phyloP scores from a whole-genome alignment of 83 land plant species.

The Larix sibirica region DNA sequence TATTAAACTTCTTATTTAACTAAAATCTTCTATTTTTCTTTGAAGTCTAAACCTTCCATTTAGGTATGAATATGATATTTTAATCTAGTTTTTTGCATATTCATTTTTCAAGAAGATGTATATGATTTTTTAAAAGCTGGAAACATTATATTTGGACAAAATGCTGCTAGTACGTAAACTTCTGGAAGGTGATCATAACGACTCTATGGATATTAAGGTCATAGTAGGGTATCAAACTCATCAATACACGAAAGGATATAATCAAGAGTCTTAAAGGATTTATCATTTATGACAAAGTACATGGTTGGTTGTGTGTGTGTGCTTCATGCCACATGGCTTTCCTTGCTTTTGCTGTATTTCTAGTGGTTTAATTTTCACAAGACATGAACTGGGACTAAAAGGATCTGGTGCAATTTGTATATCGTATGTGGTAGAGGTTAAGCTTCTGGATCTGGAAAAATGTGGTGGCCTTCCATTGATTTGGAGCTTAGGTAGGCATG shows the following conservation, averaged over 20 bases:
- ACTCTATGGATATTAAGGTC: not conserved
- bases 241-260: not conserved
- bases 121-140: too few species aligned
- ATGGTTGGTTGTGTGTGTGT: too few species aligned
- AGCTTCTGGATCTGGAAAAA: not conserved
- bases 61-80: too few species aligned
- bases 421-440: not conserved
- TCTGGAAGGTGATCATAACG: not conserved
- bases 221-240: not conserved
- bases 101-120: not conserved
- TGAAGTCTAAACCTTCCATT: too few species aligned
- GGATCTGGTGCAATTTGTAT: not conserved
- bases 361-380: not conserved
- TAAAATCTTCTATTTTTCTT: too few species aligned
- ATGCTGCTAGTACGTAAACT: not conserved
- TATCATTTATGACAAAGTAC: not conserved
- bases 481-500: not conserved
- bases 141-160: too few species aligned
- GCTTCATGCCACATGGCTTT: not conserved
- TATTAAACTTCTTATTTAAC: too few species aligned
- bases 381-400: not conserved
- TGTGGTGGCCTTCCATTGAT: not conserved
- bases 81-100: too few species aligned
- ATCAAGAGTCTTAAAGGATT: not conserved
- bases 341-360: not conserved